Evolutionary conservation across 163 green algal species (phyloP), one percentile per base, ranked within the genome.

Genomic region (Trebouxiophyceae sp.): DNA sequence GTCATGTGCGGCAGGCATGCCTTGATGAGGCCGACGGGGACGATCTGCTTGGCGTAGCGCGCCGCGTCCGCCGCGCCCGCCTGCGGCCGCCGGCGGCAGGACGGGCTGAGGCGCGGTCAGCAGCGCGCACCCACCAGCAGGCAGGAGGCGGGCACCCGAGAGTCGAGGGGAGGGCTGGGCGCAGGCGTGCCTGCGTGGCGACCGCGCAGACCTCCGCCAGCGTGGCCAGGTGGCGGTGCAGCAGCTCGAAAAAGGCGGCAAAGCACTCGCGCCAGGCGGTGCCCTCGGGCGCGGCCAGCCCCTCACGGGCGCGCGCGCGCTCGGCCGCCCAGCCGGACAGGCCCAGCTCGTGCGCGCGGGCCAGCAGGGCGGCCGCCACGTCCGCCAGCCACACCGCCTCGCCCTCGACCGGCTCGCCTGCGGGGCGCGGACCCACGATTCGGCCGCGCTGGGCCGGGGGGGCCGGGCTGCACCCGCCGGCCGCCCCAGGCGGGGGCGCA

Each of bases 341-440:
- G 34, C 47, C 32, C 34, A 46, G 44, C 44, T 66, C 60, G 44
- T 66, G 47, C 20, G 73, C 83, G 22, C 85, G 76, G 55, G 80
- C 71, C 67, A 89, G 65, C 65, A 93, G 67, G 23, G 83, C 78
- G 2, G 63, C 66, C 3, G 90, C 59, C 39, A 89, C 63, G 27
- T 84, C 76, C 2, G 69, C 77, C 2, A 92, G 79, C 86, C 86
- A 93, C 58, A 60, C 54, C 26, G 47, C 8, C 19, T 20, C 47
- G 47, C 47, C 23, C 12, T 5, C 19, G 22, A 12, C 19, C 47
- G 5, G 19, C 23, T 28, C 47, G 26, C 47, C 23, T 24, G 23
- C 47, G n/a, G n/a, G n/a, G n/a, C n/a, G n/a, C n/a, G n/a, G n/a
- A n/a, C n/a, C n/a, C n/a, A n/a, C n/a, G n/a, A n/a, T n/a, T n/a